phyloP scores from a whole-genome alignment of 106 monocot genomes.

The Phalaenopsis equestris region DNA sequence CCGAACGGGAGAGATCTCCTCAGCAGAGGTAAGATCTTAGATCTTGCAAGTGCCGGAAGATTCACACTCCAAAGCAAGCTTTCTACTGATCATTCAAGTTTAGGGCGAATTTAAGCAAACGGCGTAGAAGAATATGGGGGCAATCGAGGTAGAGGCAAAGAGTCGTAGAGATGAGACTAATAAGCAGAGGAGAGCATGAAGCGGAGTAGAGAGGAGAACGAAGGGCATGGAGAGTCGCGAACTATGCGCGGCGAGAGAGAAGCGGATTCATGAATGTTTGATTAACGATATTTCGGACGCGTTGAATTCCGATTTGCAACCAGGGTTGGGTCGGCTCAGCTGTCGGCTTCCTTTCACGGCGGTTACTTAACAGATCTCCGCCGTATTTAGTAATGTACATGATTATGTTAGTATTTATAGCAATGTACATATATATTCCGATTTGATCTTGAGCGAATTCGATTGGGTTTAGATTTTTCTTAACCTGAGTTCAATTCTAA shows the following conservation, averaged over 20 bases:
- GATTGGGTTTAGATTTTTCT: too few species aligned
- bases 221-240: neutral
- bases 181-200: neutral
- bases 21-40: neutral
- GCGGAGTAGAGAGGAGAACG: neutral
- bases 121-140: neutral
- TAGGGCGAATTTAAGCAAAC: neutral
- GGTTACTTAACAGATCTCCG: too few species aligned
- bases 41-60: neutral
- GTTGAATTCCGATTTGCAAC: neutral
- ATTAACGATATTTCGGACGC: slow-evolving; percentile 4
- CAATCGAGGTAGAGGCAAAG: neutral
- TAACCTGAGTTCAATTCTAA: too few species aligned
- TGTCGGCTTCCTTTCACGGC: too few species aligned
- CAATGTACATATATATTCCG: too few species aligned
- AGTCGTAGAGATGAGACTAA: neutral
- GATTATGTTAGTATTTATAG: too few species aligned
- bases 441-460: too few species aligned
- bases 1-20: neutral
- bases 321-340: too few species aligned
- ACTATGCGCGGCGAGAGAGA: neutral
- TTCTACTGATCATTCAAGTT: neutral
- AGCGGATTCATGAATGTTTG: neutral
- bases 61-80: neutral
- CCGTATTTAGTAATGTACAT: too few species aligned